Evolutionary conservation across 306 rosid genomes (phyloP).

Genomic region (Glycine latifolia): DNA sequence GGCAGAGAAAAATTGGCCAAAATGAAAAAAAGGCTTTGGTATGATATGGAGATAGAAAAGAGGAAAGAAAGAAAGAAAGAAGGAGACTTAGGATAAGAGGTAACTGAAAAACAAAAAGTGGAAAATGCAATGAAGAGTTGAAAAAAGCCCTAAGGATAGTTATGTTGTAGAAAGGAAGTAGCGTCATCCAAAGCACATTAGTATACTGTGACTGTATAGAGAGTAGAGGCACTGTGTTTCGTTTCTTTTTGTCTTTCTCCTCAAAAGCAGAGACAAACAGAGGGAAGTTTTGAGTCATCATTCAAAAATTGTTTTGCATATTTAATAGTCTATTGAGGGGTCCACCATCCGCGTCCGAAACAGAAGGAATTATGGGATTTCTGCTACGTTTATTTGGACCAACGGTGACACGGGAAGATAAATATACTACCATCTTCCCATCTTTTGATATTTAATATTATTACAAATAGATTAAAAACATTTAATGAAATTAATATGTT

Average conservation of each 20-base stretch:
- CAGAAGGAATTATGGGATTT: not conserved
- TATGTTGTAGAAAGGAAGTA: not conserved
- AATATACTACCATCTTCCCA: not conserved
- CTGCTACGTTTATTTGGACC: not conserved
- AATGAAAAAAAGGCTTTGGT: not conserved
- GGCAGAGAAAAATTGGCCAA: not conserved
- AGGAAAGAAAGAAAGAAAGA: conserved; percentile 11
- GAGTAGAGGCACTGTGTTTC: not conserved
- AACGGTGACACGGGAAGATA: not conserved
- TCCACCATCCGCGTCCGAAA: conserved; percentile 11
- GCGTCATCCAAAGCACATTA: conserved; percentile 7
- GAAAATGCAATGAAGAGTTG: not conserved
- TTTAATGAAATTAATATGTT: no score
- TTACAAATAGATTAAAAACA: no score
- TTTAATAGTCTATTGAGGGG: conserved; percentile 16
- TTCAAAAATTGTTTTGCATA: not conserved
- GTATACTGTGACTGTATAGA: not conserved
- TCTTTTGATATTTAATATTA: no score
- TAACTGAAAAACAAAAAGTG: not conserved
- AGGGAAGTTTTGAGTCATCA: not conserved
- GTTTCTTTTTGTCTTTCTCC: conserved; percentile 22
- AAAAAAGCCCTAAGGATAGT: conserved; percentile 26
- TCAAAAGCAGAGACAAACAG: conserved; percentile 28
- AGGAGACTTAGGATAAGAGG: conserved; percentile 10
- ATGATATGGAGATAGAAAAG: not conserved